Percentiles rank a stretch among this genome's conserved stretches.
These are phyloP conservation scores for Xylaria arbuscula DNA, from an alignment of 2,329 filamentous ascomycete species.

Conservation along the genomic window DNA sequence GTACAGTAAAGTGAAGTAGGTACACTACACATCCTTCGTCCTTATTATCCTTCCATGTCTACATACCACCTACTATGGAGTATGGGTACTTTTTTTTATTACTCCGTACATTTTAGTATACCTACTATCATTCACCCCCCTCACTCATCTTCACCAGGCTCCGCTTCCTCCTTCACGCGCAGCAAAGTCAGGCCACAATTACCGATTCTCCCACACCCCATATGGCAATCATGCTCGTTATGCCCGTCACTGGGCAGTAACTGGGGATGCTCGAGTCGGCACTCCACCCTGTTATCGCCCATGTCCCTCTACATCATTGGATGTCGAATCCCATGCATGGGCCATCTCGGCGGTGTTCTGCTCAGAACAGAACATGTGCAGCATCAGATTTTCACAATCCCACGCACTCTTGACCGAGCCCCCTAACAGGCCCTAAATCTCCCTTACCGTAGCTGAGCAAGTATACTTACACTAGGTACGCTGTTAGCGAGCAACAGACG, in stretches of 20 bases:
- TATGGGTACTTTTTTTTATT: background rate
- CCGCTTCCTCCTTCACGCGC: conserved; percentile 32
- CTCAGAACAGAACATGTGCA: conserved; percentile 35
- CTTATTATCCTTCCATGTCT: too few relatives aligned
- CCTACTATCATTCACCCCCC: conserved; percentile 7
- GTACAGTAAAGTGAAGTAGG: background rate
- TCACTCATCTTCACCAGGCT: conserved; percentile 15
- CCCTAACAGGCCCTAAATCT: conserved; percentile 5
- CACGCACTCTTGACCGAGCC: conserved; percentile 3
- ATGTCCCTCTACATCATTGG: conserved; percentile 15
- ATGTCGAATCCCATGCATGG: background rate
- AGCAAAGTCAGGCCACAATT: conserved; percentile 42
- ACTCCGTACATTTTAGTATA: background rate
- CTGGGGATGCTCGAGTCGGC: conserved; percentile 19
- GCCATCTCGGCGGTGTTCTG: conserved; percentile 13
- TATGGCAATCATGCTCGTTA: conserved; percentile 21
- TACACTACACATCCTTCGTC: too few relatives aligned
- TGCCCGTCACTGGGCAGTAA: conserved; percentile 16
- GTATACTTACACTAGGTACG: background rate
- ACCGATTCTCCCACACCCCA: conserved; percentile 32
- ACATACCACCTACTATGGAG: background rate
- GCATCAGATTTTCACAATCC: conserved; percentile 29
- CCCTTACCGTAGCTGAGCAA: background rate
- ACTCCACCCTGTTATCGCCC: conserved; percentile 21
- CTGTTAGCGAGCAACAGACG: background rate